Evolutionary conservation across 1,284 basidiomycete species (phyloP).

Genomic region (Mycena sp.): DNA sequence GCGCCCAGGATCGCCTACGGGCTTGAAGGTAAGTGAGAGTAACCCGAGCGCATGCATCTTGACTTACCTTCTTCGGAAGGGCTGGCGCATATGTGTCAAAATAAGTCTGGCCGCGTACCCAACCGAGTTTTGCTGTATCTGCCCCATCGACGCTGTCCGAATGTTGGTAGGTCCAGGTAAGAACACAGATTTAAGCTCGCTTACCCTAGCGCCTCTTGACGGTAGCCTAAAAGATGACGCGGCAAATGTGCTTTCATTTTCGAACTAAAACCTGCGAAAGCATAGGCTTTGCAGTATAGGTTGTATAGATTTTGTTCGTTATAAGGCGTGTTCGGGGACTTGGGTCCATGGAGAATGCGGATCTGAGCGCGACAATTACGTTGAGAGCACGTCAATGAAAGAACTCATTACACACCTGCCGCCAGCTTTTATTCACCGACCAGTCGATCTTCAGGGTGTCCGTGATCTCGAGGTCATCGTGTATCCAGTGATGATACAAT

Average conservation of each 20-base stretch:
- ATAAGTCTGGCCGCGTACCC: constrained; percentile 8
- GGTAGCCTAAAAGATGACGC: constrained; percentile 17
- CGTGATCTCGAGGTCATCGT: constrained; percentile 26
- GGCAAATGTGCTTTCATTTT: constrained; percentile 16
- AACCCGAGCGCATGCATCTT: not conserved
- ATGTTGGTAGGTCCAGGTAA: not conserved
- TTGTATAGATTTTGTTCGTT: constrained; percentile 20
- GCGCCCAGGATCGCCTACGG: constrained; percentile 10
- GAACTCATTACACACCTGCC: constrained; percentile 2
- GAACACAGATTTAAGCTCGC: not conserved
- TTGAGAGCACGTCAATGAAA: not conserved
- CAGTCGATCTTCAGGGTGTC: constrained; percentile 9
- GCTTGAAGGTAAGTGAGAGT: not conserved
- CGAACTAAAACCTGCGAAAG: not conserved
- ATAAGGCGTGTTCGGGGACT: constrained; percentile 4
- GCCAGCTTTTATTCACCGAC: constrained; percentile 22
- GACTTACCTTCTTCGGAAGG: constrained; percentile 15
- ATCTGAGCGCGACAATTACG: not conserved
- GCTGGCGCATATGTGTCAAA: constrained; percentile 21
- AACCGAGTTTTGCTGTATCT: constrained; percentile 17
- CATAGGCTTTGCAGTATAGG: constrained; percentile 10
- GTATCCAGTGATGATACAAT: constrained; percentile 38
- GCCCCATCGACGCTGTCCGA: constrained; percentile 1
- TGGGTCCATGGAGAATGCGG: constrained; percentile 11
- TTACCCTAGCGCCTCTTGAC: constrained; percentile 11